Evolutionary conservation across 2,329 filamentous ascomycete species (phyloP).

Genomic region (Colletotrichum cereale): DNA sequence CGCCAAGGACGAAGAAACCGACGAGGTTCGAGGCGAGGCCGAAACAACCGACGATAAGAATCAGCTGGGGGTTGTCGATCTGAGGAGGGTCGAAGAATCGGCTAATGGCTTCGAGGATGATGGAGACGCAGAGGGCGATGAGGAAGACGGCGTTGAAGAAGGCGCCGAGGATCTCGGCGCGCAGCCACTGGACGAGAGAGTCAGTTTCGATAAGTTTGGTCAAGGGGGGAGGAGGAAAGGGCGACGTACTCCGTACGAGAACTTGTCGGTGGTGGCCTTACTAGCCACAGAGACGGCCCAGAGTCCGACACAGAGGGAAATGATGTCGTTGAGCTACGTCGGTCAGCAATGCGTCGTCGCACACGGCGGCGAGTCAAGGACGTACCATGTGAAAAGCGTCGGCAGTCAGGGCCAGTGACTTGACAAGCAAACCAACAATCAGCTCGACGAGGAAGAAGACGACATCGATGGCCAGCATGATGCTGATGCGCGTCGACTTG

Average conservation of each 20-base stretch:
- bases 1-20: conserved; percentile 91
- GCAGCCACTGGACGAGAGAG: conserved; percentile 78
- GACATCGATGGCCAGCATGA: conserved; percentile 91
- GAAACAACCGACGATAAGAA: conserved; percentile 88
- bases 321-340: conserved; percentile 91
- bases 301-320: conserved; percentile 90
- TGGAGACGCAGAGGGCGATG: conserved; percentile 94
- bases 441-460: conserved; percentile 93
- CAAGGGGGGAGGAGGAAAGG: conserved; percentile 16
- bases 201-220: background rate
- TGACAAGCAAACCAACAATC: conserved; percentile 85
- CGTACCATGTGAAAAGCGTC: conserved; percentile 98
- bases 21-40: conserved; percentile 90
- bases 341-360: conserved; percentile 40
- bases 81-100: conserved; percentile 92
- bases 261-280: conserved; percentile 87
- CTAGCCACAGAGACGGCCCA: conserved; percentile 95
- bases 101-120: conserved; percentile 94
- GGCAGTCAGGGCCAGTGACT: conserved; percentile 92
- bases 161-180: conserved; percentile 95
- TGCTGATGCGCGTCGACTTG: conserved; percentile 91
- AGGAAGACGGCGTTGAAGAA: conserved; percentile 98
- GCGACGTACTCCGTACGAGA: conserved; percentile 87
- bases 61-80: conserved; percentile 86
- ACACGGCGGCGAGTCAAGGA: conserved; percentile 31